Conservation (phyloP, 164 flowering plant species). For the Kingdonia uniflora region DNA sequence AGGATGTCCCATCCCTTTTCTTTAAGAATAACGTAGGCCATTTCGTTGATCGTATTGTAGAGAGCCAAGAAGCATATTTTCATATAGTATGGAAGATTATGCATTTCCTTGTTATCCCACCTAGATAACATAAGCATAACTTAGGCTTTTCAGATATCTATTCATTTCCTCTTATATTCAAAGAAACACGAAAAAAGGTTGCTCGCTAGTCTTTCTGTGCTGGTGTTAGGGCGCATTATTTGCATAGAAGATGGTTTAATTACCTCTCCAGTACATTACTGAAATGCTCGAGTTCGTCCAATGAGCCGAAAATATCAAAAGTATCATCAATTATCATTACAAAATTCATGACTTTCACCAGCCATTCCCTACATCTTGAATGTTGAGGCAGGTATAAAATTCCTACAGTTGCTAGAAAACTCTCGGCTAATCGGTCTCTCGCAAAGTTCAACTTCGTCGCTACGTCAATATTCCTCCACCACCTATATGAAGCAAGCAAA, state of each 20-base stretch:
- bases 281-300: conserved; percentile 11
- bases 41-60: no score
- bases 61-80: no score
- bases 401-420: conserved; percentile 4
- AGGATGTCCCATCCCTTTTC: conserved; percentile 9
- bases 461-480: not conserved
- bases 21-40: conserved; percentile 5
- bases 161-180: no score
- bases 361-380: not conserved
- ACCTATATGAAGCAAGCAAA: not conserved
- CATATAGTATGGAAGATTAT: conserved; percentile 9
- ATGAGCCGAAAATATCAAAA: conserved; percentile 16
- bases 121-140: not conserved
- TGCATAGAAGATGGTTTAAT: not conserved
- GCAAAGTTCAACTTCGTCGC: not conserved
- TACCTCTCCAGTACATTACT: conserved; percentile 12
- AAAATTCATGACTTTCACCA: not conserved
- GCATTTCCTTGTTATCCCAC: conserved; percentile 6
- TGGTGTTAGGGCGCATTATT: not conserved
- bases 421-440: no score
- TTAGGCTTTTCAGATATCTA: no score
- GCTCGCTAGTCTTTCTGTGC: not conserved
- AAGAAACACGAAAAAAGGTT: no score
- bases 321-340: conserved; percentile 22
- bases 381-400: not conserved